Base-by-base conservation (phyloP, 495 filamentous ascomycete genomes). In the Penicillium ucsense region DNA sequence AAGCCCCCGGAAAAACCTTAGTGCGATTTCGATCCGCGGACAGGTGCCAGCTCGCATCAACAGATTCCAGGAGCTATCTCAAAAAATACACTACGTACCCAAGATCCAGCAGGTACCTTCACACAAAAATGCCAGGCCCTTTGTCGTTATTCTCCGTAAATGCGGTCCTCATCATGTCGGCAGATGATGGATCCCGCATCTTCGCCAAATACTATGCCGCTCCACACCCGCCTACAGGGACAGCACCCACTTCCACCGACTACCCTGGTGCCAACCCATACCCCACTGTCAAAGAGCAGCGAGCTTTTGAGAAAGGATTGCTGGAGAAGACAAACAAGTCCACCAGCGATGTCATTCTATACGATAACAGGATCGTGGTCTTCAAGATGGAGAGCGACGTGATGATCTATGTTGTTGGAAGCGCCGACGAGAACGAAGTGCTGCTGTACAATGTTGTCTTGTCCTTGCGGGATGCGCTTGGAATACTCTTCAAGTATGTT, bases 341-440 rank as follows among this genome's bases (percentile, higher is more conserved):
- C 59, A 86, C 80, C 28, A 86, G 84, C 46, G 92, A 98, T 70
- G 89, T 98, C 56, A 94, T 98, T 46, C 80, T 97, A 41, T 97
- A 94, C 71, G 92, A 97, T 67, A 88, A 88, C 69, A 81, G 86
- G 53, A 80, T 97, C 33, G 89, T 97, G 32, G 87, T 97, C 32
- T 99, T 94, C 76, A 97, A 97, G 80, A 84, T 83, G 70, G 92
- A 98, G 74, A 86, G 85, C 54, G 92, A 99, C 67, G 88, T 99
- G 30, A 94, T 94, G 82, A 76, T 98, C 46, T 98, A 95, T 62
- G 89, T 96, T 29, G 87, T 98, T 6, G 89, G 89, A 29, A 82
- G 87, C 39, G 77, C 83, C 6, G 89, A 96, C 30, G 92, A 99
- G 73, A 99, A 95, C 63, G 92, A 99, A 70, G 86, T 99, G 20